Base-by-base conservation (phyloP, 2,329 filamentous ascomycete species). In the Thelonectria blattea region DNA sequence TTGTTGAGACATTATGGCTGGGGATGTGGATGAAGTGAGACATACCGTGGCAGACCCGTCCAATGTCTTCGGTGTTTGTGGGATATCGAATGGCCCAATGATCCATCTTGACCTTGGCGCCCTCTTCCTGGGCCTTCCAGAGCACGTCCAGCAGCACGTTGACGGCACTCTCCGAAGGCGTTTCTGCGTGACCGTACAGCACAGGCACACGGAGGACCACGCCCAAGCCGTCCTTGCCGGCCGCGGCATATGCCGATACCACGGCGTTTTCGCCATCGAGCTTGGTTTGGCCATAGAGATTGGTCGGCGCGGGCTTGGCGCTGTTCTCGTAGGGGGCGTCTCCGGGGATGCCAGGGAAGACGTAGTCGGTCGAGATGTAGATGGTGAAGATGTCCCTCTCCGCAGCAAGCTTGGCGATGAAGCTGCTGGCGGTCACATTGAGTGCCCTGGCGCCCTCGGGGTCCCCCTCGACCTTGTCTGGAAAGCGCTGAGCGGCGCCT, bases 61-160 rank as follows among this genome's bases (percentile, higher is more conserved):
- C 92, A 17, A 96, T 89, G 71, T 97, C 93, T 72, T 92, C 89
- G 0, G 92, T 96, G 73, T 95, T 95, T 8, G 93, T 96, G 9
- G 93, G 93, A 77, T 92, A 96, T 27, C 93, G 85, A 52, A 91
- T 78, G 1, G 91, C 88, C 88, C 92, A 96, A 74, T 96, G 88
- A 71, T 97, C 93, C 88, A 96, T 93, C 72, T 86, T 88, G 42
- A 93, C 81, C 58, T 83, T 83, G 2, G 81, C 81, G 5, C 81
- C 84, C 39, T 81, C 78, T 51, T 88, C 84, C 73, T 93, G 90
- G 0, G 88, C 84, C 73, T 91, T 91, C 85, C 87, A 89, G 7
- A 97, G 83, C 1, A 84, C 80, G 54, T 94, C 91, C 77, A 97
- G 84, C 49, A 97, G 81, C 1, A 88, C 83, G 71, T 97, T 96